These are phyloP conservation scores for Echites panduratus DNA, from an alignment of 257 asterid species.

Conservation along the genomic window DNA sequence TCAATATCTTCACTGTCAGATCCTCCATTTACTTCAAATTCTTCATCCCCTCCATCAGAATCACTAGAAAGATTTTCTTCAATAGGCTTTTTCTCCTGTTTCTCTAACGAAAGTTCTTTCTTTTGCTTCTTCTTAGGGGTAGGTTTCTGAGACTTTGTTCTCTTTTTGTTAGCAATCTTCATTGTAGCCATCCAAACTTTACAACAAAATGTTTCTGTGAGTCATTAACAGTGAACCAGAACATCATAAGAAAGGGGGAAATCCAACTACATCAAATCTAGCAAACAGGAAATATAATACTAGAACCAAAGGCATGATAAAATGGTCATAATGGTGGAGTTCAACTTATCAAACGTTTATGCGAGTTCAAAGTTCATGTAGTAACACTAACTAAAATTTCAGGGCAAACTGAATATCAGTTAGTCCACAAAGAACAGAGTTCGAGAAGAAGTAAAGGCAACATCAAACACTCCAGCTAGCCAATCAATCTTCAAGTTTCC, in stretches of 20 bases:
- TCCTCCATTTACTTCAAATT: conserved; percentile 26
- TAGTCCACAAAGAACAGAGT: background rate
- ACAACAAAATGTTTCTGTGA: background rate
- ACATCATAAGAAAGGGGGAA: background rate
- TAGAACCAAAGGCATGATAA: background rate
- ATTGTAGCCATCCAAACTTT: conserved; percentile 6
- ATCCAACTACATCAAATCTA: background rate
- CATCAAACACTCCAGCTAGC: background rate
- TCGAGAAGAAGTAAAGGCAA: background rate
- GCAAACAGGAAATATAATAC: background rate
- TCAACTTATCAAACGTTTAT: background rate
- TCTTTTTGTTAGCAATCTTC: background rate
- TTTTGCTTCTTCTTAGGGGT: conserved; percentile 11
- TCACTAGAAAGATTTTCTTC: conserved; percentile 37
- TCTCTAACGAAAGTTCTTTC: background rate
- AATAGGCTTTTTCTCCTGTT: background rate
- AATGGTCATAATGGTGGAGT: background rate
- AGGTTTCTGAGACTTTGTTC: conserved; percentile 4
- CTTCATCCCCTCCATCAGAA: conserved; percentile 38
- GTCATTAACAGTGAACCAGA: background rate
- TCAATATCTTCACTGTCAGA: conserved; percentile 43
- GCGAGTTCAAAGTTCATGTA: background rate
- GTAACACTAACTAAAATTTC: background rate
- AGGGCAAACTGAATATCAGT: background rate
- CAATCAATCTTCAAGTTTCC: background rate